Conservation (phyloP, 73 alveolate species). For the Paramecium sonneborni region DNA sequence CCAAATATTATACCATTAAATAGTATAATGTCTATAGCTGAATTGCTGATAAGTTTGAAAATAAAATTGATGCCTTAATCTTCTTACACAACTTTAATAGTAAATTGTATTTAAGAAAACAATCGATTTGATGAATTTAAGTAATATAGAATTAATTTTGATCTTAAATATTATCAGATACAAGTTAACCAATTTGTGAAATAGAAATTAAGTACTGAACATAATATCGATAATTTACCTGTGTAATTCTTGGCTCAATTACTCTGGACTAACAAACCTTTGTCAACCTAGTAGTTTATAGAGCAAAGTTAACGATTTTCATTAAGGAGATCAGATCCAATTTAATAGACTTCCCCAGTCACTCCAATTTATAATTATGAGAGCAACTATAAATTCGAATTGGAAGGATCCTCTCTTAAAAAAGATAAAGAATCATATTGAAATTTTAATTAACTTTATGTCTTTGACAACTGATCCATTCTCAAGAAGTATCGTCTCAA, state of each 20-base stretch:
- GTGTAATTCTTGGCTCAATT: background rate
- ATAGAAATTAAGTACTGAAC: background rate
- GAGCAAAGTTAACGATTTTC: background rate
- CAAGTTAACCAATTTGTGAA: background rate
- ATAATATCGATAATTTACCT: background rate
- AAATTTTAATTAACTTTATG: background rate
- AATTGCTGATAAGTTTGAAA: background rate
- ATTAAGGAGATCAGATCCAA: background rate
- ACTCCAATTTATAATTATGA: slow-evolving; percentile 7
- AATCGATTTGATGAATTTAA: background rate
- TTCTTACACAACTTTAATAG: background rate
- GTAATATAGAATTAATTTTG: background rate
- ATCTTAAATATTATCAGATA: background rate
- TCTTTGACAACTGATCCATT: background rate
- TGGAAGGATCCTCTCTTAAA: background rate
- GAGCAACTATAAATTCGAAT: background rate
- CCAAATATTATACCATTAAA: background rate
- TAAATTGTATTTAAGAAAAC: background rate
- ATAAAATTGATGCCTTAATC: background rate
- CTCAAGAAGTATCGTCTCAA: background rate
- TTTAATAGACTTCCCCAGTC: background rate
- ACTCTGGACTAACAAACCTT: background rate
- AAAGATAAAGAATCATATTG: background rate
- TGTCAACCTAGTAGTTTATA: background rate
- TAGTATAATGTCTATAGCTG: background rate